Base-by-base conservation (phyloP, 1,284 basidiomycete species). In the Pterulicium gracile region DNA sequence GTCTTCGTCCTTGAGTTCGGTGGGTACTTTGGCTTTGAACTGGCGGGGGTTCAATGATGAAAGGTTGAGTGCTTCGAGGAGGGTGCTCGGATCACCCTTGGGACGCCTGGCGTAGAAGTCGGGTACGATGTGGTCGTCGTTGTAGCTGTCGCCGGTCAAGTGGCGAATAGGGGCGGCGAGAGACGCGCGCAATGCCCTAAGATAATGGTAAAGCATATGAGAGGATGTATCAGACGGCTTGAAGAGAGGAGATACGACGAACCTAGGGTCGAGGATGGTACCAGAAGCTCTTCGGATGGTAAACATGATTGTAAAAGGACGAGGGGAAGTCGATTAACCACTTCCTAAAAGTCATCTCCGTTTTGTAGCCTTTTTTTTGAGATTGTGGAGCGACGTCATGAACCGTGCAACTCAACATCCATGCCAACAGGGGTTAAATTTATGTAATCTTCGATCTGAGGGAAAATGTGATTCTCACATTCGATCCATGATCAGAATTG, bases 21-120 rank as follows among this genome's bases (percentile, higher is more conserved):
- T 43, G 5, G 59, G 59, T 10, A 54, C 51, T 49, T 63, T 61
- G 3, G 55, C 17, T 17, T 5, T 7, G n/a, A 17, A 17, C 7
- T 17, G 36, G 19, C 15, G 36, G 19, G 36, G n/a, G 7, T 13
- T 7, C 4, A 17, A 4, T 15, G 7, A 39, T 13, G 19, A 17
- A 4, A 13, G n/a, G 19, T 13, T 42, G 46, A 45, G 4, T 56
- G 43, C 34, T 58, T 57, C 17, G 19, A 34, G 3, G 58, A 62
- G 3, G 3, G 53, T 3, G 61, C 61, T 41, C 23, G 36, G 46
- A 14, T 21, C 41, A n/a, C 23, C 43, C 34, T 4, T 52, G 57
- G 4, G 45, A 23, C 60, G 57, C n/a, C 50, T 56, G 45, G 59
- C 14, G 39, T 62, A 57, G 46, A 61, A 61, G 7, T 61, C 55